phyloP scores from a whole-genome alignment of 108 stramenopile genomes.

The Ochromonas danica region DNA sequence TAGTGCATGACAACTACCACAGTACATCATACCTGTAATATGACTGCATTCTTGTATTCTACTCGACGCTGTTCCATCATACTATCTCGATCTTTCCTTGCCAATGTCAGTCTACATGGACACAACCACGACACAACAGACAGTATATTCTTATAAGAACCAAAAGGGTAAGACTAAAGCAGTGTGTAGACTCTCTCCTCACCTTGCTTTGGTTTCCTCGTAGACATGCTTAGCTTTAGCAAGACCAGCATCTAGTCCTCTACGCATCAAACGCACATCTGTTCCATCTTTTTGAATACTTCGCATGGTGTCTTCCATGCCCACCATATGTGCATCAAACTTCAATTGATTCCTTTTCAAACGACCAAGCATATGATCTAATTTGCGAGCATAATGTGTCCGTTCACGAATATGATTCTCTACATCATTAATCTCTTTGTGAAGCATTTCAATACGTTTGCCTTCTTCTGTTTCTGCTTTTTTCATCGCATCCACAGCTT shows the following conservation, averaged over 20 bases:
- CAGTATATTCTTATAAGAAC: too few species aligned
- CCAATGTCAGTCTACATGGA: background rate
- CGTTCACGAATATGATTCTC: background rate
- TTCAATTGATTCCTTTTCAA: slow-evolving; percentile 32
- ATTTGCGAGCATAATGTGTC: slow-evolving; percentile 2
- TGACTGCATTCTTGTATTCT: slow-evolving; percentile 13
- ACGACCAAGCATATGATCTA: slow-evolving; percentile 31
- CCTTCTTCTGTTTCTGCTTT: slow-evolving; percentile 19
- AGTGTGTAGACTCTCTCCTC: too few species aligned
- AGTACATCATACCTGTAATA: too few species aligned
- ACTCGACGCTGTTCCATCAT: background rate
- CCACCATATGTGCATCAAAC: slow-evolving; percentile 31
- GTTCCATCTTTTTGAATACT: background rate
- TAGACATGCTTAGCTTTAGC: slow-evolving; percentile 12
- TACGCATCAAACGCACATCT: slow-evolving; percentile 30
- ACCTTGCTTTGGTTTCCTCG: slow-evolving; percentile 11
- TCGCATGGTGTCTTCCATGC: slow-evolving; percentile 28
- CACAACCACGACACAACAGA: background rate
- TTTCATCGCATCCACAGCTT: slow-evolving; percentile 31
- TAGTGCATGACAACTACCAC: too few species aligned
- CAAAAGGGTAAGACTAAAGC: too few species aligned
- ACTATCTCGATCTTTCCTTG: background rate
- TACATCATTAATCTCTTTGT: slow-evolving; percentile 16
- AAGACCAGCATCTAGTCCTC: slow-evolving; percentile 8
- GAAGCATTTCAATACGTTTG: background rate